A percentile compares a stretch with the other conserved stretches of the same genome.
Evolutionary conservation across 768 basidiomycete species (phyloP).

Genomic region (Lentinula sp.): DNA sequence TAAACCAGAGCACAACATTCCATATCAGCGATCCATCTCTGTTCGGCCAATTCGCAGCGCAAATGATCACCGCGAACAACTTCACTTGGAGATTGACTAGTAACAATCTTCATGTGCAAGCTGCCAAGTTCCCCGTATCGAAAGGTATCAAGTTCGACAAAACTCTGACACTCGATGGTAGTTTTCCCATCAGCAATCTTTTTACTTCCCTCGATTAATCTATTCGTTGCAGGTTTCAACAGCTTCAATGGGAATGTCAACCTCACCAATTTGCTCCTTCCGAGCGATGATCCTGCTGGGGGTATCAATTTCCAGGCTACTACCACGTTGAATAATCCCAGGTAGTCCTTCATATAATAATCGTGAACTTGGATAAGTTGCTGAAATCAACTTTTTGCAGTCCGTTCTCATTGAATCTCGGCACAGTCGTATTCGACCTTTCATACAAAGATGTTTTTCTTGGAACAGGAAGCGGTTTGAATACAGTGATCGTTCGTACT

Average conservation of each 20-base stretch:
- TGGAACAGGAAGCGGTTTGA: constrained; percentile 46
- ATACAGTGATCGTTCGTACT: constrained; percentile 45
- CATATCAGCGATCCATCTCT: constrained; percentile 47
- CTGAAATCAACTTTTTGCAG: constrained; percentile 22
- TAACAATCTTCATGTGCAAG: constrained; percentile 53
- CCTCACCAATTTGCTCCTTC: constrained; percentile 55
- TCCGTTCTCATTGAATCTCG: constrained; percentile 65
- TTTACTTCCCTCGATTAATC: background rate
- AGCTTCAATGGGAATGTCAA: constrained; percentile 52
- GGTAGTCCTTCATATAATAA: constrained; percentile 26
- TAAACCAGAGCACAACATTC: constrained; percentile 59
- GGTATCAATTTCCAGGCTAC: constrained; percentile 62
- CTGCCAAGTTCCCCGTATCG: constrained; percentile 60
- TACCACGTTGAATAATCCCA: constrained; percentile 51
- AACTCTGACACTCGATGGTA: constrained; percentile 49
- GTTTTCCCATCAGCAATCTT: constrained; percentile 4
- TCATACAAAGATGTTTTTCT: constrained; percentile 50
- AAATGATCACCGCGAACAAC: constrained; percentile 58
- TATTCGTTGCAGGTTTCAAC: constrained; percentile 40
- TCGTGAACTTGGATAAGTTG: background rate
- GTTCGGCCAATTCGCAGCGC: constrained; percentile 55
- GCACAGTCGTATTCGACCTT: constrained; percentile 59
- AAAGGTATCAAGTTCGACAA: constrained; percentile 65
- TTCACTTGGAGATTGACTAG: constrained; percentile 66
- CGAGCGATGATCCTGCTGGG: constrained; percentile 58